Evolutionary conservation across 371 early-diverging fungal genomes (phyloP).

Genomic region (Nosema granulosis): DNA sequence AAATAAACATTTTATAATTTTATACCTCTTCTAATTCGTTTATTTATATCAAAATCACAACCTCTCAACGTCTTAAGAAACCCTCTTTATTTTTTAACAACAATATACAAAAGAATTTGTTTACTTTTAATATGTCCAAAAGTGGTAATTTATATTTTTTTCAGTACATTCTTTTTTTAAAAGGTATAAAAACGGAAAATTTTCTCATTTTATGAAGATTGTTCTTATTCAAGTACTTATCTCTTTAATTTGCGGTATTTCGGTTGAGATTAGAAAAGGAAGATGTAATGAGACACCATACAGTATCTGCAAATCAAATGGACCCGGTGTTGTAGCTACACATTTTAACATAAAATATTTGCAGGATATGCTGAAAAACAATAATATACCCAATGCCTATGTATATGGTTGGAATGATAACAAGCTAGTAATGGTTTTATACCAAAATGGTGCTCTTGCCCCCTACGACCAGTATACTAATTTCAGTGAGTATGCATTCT

Average conservation of each 20-base stretch:
- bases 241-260: background rate
- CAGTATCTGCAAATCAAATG: slow-evolving; percentile 25
- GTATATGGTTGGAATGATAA: slow-evolving; percentile 47
- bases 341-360: slow-evolving; percentile 6
- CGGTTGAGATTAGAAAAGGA: slow-evolving; percentile 27
- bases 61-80: too few relatives aligned
- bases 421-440: slow-evolving; percentile 16
- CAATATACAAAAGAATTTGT: too few relatives aligned
- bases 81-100: too few relatives aligned
- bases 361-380: slow-evolving; percentile 5
- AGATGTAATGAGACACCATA: slow-evolving; percentile 13
- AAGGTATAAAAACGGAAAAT: background rate
- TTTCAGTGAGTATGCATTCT: slow-evolving; percentile 42
- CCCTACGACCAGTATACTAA: slow-evolving; percentile 33
- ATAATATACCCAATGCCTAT: slow-evolving; percentile 11
- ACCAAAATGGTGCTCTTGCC: slow-evolving; percentile 32
- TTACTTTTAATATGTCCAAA: too few relatives aligned
- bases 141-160: too few relatives aligned
- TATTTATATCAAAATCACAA: too few relatives aligned
- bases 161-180: too few relatives aligned
- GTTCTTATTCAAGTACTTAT: background rate
- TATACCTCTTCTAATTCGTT: too few relatives aligned
- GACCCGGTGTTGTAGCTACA: slow-evolving; percentile 27
- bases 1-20: too few relatives aligned
- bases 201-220: background rate